Evolutionary conservation across 306 rosid genomes (phyloP), one percentile per base, ranked within the genome.

Genomic region (Carpinus viminea): DNA sequence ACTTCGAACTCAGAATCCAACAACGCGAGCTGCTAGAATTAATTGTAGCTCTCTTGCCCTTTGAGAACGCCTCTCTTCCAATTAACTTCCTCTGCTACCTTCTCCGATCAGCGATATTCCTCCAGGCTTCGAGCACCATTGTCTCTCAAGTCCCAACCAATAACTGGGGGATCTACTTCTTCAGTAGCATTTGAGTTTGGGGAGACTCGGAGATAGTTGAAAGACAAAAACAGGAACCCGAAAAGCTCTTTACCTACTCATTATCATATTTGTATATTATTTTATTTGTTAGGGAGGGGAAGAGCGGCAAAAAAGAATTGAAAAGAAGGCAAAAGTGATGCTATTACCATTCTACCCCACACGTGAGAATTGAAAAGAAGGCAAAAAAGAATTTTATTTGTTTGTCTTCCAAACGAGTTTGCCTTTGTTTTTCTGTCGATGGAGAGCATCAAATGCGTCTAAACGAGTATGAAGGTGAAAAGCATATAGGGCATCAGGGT

Each of bases 51-150:
- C 88, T 93, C 60, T 89, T 95, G 5, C 98, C 99, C 1, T 28
- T 89, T 0, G 98, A 93, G 85, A 95, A 91, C 77, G 89, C 93
- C 0, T 83, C 90, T 6, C 83, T 95, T 31, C 99, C 94, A 4
- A 86, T 93, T 78, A 86, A 90, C 81, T 95, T 95, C 87, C 94
- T 95, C 79, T 95, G 98, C 78, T 90, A 92, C 75, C 85, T 93
- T n/a, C 94, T 93, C 70, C 89, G 98, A 0, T 88, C 97, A 17
- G 94, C 93, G 2, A 91, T 77, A 50, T 86, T 82, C 72, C 89
- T 95, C 46, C 74, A 55, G 59, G 89, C 95, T 1, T 89, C 96
- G 3, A 69, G 57, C 52, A 47, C 52, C n/a, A 21, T n/a, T n/a
- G n/a, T n/a, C n/a, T n/a, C n/a, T n/a, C n/a, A n/a, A n/a, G n/a